Evolutionary conservation across 1,284 basidiomycete species (phyloP), one percentile per base, ranked within the genome.

Genomic region (Blastosporella zonata): DNA sequence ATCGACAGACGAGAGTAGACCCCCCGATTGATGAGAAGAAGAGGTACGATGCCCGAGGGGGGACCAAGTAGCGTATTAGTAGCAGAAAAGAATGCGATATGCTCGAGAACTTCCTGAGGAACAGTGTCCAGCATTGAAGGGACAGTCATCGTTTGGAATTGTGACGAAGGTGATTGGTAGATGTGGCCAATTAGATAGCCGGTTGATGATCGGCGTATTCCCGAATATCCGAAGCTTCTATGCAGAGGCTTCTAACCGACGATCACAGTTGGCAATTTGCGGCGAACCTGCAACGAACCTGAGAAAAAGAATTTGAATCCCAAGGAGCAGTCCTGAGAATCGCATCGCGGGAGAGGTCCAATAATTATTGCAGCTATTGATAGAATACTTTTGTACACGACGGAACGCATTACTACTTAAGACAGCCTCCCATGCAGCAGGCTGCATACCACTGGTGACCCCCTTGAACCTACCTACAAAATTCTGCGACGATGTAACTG

Each of bases 41-140:
- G 69, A 9, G 81, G 64, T 29, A 79, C 60, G 17, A 82, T 64
- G 17, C 62, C 61, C 0, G 72, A 67, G 21, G 82, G 75, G 8
- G 75, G 73, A n/a, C 84, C 81, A 23, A 81, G 72, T 31, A 78
- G 71, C 31, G 65, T 60, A 12, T 75, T 62, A 18, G 79, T 73
- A 31, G 72, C 71, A 52, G 74, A 61, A 55, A 77, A 75, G 59
- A 77, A 77, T 4, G 82, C 85, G 56, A 93, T 82, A 47, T 78
- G 72, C 53, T 85, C 79, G 35, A 92, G 74, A 51, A 92, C 72
- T 64, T 90, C 86, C 55, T 75, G 74, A 25, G 90, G 90, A 40
- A 91, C 61, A 12, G 61, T 59, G 40, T 68, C 62, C 50, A 72
- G 45, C 17, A 37, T 50, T 18, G 52, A 36, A 22, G 46, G 40